Evolutionary conservation across 2,329 filamentous ascomycete genomes (phyloP).

Genomic region (Lecanicillium sp.): DNA sequence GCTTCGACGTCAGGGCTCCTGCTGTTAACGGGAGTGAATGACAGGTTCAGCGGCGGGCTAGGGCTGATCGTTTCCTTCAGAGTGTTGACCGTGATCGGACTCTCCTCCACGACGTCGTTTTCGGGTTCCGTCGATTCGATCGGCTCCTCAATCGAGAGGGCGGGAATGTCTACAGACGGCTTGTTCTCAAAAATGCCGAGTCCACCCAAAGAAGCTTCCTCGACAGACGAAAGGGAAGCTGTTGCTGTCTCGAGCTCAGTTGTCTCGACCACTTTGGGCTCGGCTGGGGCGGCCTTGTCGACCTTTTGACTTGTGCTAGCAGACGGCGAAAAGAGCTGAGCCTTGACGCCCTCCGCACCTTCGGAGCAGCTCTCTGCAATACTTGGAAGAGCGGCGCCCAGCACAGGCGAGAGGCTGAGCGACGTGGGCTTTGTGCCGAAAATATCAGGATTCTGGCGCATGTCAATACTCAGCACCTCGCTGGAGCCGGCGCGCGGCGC

Average conservation of each 20-base stretch:
- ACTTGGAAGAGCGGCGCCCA: not conserved
- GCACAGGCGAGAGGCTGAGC: not conserved
- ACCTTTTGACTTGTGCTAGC: not conserved
- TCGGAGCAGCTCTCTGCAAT: constrained; percentile 7
- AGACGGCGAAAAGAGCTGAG: not conserved
- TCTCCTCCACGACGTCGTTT: not conserved
- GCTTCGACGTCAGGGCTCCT: constrained; percentile 1
- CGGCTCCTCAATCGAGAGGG: not conserved
- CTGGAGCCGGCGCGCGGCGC: constrained; percentile 9
- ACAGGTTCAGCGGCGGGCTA: constrained; percentile 15
- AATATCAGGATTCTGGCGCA: constrained; percentile 31
- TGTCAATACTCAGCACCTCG: constrained; percentile 28
- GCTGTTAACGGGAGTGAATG: constrained; percentile 25
- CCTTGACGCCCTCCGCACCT: constrained; percentile 21
- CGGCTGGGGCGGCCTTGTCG: not conserved
- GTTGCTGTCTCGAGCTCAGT: not conserved
- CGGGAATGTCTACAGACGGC: not conserved
- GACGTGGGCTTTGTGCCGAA: constrained; percentile 22
- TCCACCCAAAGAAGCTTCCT: not conserved
- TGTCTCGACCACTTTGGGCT: not conserved
- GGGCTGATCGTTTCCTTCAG: not conserved
- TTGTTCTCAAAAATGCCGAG: not conserved
- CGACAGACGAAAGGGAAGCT: not conserved
- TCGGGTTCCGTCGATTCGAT: not conserved
- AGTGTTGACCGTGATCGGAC: constrained; percentile 1